These are phyloP conservation scores for Neltuma alba DNA, from an alignment of 306 rosid genomes.

Conservation along the genomic window DNA sequence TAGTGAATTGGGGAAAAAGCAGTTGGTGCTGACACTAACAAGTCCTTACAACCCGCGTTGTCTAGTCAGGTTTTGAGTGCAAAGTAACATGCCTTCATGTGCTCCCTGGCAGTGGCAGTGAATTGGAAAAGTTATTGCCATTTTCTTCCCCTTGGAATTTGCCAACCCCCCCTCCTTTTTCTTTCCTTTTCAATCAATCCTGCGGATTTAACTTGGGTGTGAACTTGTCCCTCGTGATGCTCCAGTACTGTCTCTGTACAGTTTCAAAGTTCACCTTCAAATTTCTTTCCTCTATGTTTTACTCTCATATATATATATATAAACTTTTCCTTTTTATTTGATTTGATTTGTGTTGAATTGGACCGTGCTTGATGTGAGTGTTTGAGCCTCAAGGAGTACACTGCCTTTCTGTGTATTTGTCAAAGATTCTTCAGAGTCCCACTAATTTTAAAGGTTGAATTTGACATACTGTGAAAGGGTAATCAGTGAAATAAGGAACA, in stretches of 20 bases:
- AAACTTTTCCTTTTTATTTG: background rate
- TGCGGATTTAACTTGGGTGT: background rate
- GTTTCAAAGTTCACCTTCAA: background rate
- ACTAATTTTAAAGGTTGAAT: background rate
- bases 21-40: slow-evolving; percentile 35
- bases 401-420: background rate
- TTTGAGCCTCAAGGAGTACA: background rate
- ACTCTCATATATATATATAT: background rate
- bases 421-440: background rate
- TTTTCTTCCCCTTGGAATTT: background rate
- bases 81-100: slow-evolving; percentile 53
- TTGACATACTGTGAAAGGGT: background rate
- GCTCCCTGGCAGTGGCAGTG: slow-evolving; percentile 37
- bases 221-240: background rate
- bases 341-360: background rate
- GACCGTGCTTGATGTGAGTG: background rate
- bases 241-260: background rate
- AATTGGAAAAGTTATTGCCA: background rate
- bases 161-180: background rate
- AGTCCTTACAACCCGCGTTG: slow-evolving; percentile 23
- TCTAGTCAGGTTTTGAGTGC: slow-evolving; percentile 33
- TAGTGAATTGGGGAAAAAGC: slow-evolving; percentile 38
- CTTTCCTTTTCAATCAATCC: background rate
- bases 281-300: background rate
- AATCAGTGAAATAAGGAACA: background rate